Percentiles rank a stretch among this genome's conserved stretches.
These are phyloP conservation scores for Juglanconis sp. DNA, from an alignment of 2,329 filamentous ascomycete genomes.

Conservation along the genomic window DNA sequence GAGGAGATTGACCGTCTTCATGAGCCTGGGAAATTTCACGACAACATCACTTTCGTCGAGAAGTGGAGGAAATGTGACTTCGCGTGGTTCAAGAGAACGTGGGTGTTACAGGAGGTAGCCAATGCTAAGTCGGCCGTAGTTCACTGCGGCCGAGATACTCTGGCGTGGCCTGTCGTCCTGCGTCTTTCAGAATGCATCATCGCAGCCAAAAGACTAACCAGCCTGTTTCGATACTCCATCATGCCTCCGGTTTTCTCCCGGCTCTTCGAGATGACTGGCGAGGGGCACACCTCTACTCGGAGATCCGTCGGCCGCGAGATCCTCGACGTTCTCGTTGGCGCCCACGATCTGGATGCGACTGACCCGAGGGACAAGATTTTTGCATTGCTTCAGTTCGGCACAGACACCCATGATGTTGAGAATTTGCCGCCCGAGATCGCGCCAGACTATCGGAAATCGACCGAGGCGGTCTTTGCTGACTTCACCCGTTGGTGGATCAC, in stretches of 20 bases:
- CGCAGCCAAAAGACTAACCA: background rate
- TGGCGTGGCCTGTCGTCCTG: background rate
- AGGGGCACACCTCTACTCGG: background rate
- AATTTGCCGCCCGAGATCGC: background rate
- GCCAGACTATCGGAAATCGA: slow-evolving; percentile 12
- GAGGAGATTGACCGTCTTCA: too few species aligned
- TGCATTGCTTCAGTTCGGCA: slow-evolving; percentile 16
- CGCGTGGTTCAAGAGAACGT: slow-evolving; percentile 16
- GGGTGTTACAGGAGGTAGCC: slow-evolving; percentile 18
- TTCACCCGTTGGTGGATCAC: slow-evolving; percentile 19
- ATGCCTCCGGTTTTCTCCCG: background rate
- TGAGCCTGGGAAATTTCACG: too few species aligned
- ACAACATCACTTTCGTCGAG: too few species aligned
- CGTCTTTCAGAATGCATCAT: background rate
- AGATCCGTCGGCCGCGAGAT: background rate
- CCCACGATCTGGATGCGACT: slow-evolving; percentile 14
- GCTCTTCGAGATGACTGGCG: background rate
- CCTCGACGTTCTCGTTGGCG: slow-evolving; percentile 12
- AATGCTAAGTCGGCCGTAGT: background rate
- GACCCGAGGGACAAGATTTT: slow-evolving; percentile 17
- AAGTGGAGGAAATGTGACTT: background rate
- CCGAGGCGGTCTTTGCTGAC: slow-evolving; percentile 6
- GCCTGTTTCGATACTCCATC: background rate
- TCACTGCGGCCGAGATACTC: background rate
- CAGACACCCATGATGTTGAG: slow-evolving; percentile 4